These are phyloP conservation scores for Halteria grandinella DNA, from an alignment of 73 alveolate genomes.

Conservation along the genomic window DNA sequence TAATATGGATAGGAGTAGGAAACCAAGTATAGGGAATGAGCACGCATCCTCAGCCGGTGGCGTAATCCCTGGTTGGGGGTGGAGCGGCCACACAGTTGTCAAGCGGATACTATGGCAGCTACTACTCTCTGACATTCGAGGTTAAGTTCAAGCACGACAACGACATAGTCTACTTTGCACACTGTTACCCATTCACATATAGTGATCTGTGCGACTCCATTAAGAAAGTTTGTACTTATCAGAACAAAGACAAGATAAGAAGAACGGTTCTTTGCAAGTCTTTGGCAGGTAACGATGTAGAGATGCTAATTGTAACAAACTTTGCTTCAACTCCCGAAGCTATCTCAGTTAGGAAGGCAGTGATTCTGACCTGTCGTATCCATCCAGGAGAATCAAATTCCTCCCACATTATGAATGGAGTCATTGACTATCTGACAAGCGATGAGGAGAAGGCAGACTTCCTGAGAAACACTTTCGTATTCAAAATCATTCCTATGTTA, in stretches of 20 bases:
- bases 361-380: slow-evolving; percentile 69
- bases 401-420: slow-evolving; percentile 76
- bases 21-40: too few relatives aligned
- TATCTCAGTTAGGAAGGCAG: slow-evolving; percentile 57
- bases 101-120: slow-evolving; percentile 37
- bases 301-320: slow-evolving; percentile 63
- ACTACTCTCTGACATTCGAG: slow-evolving; percentile 22
- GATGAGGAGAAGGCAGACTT: slow-evolving; percentile 74
- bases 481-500: slow-evolving; percentile 78
- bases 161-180: slow-evolving; percentile 81
- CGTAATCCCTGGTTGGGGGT: too few relatives aligned
- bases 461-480: slow-evolving; percentile 70
- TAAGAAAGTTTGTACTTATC: slow-evolving; percentile 13
- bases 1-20: not conserved
- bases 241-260: slow-evolving; percentile 23
- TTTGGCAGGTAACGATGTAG: slow-evolving; percentile 77
- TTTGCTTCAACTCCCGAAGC: slow-evolving; percentile 3
- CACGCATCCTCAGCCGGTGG: too few relatives aligned
- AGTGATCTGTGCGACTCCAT: slow-evolving; percentile 70
- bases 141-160: slow-evolving; percentile 54
- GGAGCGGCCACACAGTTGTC: not conserved
- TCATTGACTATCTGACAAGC: slow-evolving; percentile 67
- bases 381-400: slow-evolving; percentile 85
- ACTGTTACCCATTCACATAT: slow-evolving; percentile 83
- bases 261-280: slow-evolving; percentile 75